Base-by-base conservation (phyloP, 345 rosid genomes). In the Heritiera littoralis region DNA sequence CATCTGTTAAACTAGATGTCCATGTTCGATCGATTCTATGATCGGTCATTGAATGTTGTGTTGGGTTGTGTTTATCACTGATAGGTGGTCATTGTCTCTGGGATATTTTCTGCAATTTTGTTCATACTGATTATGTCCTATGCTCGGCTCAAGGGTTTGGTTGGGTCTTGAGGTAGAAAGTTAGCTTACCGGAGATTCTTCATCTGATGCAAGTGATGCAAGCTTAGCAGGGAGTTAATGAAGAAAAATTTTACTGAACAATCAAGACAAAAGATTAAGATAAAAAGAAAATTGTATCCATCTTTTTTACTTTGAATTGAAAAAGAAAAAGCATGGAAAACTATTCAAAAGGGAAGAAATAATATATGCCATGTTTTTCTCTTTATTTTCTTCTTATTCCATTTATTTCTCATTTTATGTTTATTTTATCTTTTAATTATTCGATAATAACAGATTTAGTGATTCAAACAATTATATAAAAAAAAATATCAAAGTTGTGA, bases 121-220 rank as follows among this genome's bases (percentile, higher is more conserved):
- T 96, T 94, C 77, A 6, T 88, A 61, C 15, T 87, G 59, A 85
- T 92, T 30, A 89, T 94, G 85, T 87, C 97, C 2, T 94, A 90
- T 74, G 97, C 99, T 70, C 92, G 97, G 65, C 82, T 83, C 84
- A 96, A 96, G 86, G 97, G 98, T 46, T 86, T 94, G 74, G 92
- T 96, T 17, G 98, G 99, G 80, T 91, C 98, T 69, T 96, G 88
- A 91, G 60, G 17, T 20, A 48, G 46, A 54, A 72, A 51, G 60
- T 32, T 5, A 54, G n/a, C 58, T 32, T 15, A n/a, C 58, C 15
- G 58, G n/a, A 15, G 58, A 52, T 74, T 35, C 49, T 35, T 15
- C 3, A 8, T 41, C 14, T 18, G 9, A 18, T 54, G 6, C 58
- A 52, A 52, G 63, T 35, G 63, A 48, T 35, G 38, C 38, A 35